These are phyloP conservation scores for Ustilago bromivora DNA, from an alignment of 1,284 basidiomycete genomes.

Conservation along the genomic window DNA sequence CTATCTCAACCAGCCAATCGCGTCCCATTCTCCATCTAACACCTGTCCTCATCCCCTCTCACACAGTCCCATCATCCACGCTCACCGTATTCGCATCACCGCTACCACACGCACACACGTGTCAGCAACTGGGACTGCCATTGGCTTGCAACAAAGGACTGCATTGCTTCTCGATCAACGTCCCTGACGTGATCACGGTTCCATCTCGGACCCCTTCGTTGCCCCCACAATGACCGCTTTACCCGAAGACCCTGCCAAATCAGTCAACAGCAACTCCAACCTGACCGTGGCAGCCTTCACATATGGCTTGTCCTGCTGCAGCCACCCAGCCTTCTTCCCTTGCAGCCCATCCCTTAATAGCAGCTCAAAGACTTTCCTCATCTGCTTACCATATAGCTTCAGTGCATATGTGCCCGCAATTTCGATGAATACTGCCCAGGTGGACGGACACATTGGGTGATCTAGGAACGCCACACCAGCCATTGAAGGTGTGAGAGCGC, in stretches of 20 bases:
- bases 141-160: neutral
- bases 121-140: too few species aligned
- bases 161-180: neutral
- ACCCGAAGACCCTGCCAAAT: slow-evolving; percentile 50
- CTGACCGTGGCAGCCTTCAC: slow-evolving; percentile 61
- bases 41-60: neutral
- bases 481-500: slow-evolving; percentile 55
- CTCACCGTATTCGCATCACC: too few species aligned
- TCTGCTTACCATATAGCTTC: slow-evolving; percentile 58
- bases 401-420: slow-evolving; percentile 54
- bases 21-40: too few species aligned
- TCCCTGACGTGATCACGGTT: slow-evolving; percentile 15
- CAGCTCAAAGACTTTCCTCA: slow-evolving; percentile 56
- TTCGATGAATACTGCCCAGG: slow-evolving; percentile 65
- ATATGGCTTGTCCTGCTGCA: slow-evolving; percentile 38
- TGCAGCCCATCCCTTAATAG: slow-evolving; percentile 57
- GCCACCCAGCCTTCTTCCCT: slow-evolving; percentile 47
- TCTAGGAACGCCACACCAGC: slow-evolving; percentile 38
- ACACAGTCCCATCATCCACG: too few species aligned
- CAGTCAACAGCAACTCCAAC: slow-evolving; percentile 67
- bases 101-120: too few species aligned
- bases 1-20: too few species aligned
- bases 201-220: slow-evolving; percentile 50
- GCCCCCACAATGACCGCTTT: slow-evolving; percentile 24
- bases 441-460: slow-evolving; percentile 57